Evolutionary conservation across 495 filamentous ascomycete genomes (phyloP), one percentile per base, ranked within the genome.

Genomic region (Pyrenopolyporus hunteri): DNA sequence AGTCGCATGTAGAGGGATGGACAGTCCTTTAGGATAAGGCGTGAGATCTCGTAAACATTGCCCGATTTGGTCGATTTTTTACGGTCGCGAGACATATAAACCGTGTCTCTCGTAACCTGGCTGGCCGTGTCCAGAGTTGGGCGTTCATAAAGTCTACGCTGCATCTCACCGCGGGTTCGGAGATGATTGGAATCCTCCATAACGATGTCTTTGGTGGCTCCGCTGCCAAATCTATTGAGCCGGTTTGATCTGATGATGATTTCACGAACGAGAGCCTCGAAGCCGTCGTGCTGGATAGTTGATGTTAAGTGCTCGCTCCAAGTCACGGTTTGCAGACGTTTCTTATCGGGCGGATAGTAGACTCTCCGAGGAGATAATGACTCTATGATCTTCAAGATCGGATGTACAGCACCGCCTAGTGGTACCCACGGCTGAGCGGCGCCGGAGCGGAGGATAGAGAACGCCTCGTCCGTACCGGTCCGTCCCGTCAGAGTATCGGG

Each of bases 391-490:
- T 32, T 11, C 1, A 87, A 63, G 8, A 78, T 51, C 0, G 28
- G 33, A 16, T 45, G 53, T 16, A 53, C 55, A 26, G 2, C 7
- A 6, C 1, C 57, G n/a, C 44, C 79, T 45, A 68, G 60, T 33
- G 55, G 53, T 4, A 19, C 71, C 68, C 66, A 87, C 44, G 70
- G 76, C 58, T 67, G 71, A 50, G 65, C 83, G 75, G 23, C 79
- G 66, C 70, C 79, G 0, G 82, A 84, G 10, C 66, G 59, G 10
- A 88, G 78, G 43, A 79, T 76, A 2, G 66, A 46, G 4, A 90
- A 67, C 0, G 77, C 74, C 61, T 89, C 81, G 49, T 88, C 85
- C 0, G 83, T 85, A 0, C 87, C 87, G 5, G 85, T 89, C 13
- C 73, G 73, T 0, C 73, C 67, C 0, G 85, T 88, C 1, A 89